Evolutionary conservation across 2,329 filamentous ascomycete species (phyloP).

Genomic region (Trichoderma cornu-damae): DNA sequence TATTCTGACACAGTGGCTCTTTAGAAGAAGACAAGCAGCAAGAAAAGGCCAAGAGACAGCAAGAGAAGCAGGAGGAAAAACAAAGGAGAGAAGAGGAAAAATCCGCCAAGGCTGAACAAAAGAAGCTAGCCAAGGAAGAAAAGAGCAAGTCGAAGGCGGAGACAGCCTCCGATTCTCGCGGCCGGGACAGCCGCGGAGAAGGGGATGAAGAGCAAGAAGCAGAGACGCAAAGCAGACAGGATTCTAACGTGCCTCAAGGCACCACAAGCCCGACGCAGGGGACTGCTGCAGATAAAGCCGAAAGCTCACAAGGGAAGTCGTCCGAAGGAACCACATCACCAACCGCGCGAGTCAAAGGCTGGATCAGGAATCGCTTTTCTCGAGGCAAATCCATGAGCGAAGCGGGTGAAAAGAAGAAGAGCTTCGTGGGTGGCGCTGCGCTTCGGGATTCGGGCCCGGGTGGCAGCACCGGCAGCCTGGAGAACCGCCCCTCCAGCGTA

Average conservation of each 20-base stretch:
- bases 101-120: slow-evolving; percentile 49
- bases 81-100: slow-evolving; percentile 50
- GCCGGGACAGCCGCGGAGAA: slow-evolving; percentile 2
- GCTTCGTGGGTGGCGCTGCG: slow-evolving; percentile 49
- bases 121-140: slow-evolving; percentile 45
- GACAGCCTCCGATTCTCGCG: slow-evolving; percentile 21
- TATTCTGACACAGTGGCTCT: neutral
- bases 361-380: slow-evolving; percentile 52
- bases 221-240: slow-evolving; percentile 2
- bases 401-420: slow-evolving; percentile 33
- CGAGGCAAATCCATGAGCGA: slow-evolving; percentile 39
- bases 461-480: slow-evolving; percentile 42
- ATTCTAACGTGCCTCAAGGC: neutral
- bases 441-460: slow-evolving; percentile 41
- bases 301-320: slow-evolving; percentile 1
- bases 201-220: slow-evolving; percentile 15
- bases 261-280: neutral
- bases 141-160: slow-evolving; percentile 42
- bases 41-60: slow-evolving; percentile 18
- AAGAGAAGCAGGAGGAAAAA: slow-evolving; percentile 30
- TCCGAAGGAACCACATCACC: slow-evolving; percentile 27
- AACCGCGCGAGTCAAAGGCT: slow-evolving; percentile 45
- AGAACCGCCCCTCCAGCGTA: slow-evolving; percentile 40
- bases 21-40: slow-evolving; percentile 43
- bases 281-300: neutral